Evolutionary conservation across 83 land plant species (phyloP).

Genomic region (Picea mariana): DNA sequence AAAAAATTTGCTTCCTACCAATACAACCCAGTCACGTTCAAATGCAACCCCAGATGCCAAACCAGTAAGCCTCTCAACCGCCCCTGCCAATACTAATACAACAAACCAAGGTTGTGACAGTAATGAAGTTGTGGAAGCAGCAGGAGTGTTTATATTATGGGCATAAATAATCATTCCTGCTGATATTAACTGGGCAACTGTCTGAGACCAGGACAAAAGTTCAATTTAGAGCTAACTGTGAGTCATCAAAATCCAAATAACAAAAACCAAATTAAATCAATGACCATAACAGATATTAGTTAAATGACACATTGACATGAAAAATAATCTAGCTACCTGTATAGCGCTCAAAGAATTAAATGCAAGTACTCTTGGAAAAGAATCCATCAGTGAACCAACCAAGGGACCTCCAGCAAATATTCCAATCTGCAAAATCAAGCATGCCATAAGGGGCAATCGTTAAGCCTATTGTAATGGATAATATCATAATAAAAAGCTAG

Average conservation of each 20-base stretch:
- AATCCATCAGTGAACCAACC: constrained; percentile 83
- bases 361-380: constrained; percentile 67
- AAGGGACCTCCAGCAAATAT: constrained; percentile 78
- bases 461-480: background rate
- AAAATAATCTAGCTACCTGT: constrained; percentile 49
- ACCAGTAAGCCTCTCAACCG: constrained; percentile 77
- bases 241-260: background rate
- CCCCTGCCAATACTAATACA: constrained; percentile 68
- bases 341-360: constrained; percentile 59
- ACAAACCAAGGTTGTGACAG: constrained; percentile 89
- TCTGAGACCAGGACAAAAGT: constrained; percentile 46
- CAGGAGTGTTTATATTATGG: constrained; percentile 25
- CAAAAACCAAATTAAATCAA: background rate
- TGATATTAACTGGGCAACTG: constrained; percentile 83
- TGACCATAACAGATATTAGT: background rate
- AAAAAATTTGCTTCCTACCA: constrained; percentile 43
- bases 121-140: constrained; percentile 38
- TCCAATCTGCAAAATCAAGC: constrained; percentile 55
- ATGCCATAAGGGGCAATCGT: background rate
- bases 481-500: background rate
- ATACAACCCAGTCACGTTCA: constrained; percentile 95
- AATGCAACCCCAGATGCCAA: constrained; percentile 84
- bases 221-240: constrained; percentile 15
- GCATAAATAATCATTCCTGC: constrained; percentile 78
- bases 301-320: background rate